These are phyloP conservation scores for Candida glaebosa DNA, from an alignment of 805 yeast species.

Conservation along the genomic window DNA sequence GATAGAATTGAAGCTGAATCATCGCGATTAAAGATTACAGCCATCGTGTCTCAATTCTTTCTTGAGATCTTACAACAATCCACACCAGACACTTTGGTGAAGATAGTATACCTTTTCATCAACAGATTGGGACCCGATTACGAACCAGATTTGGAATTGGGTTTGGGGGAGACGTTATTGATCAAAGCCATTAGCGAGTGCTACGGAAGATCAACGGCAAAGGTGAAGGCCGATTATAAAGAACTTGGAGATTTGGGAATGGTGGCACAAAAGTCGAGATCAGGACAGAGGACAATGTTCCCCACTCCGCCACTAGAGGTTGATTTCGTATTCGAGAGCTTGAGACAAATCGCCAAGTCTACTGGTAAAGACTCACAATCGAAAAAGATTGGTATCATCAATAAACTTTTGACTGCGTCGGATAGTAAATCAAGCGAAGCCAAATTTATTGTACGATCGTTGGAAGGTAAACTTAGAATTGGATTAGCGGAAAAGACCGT, in stretches of 20 bases:
- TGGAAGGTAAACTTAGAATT: constrained; percentile 90
- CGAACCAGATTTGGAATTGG: constrained; percentile 84
- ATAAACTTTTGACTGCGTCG: constrained; percentile 81
- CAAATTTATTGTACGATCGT: constrained; percentile 80
- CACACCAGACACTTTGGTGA: constrained; percentile 49
- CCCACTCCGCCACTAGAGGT: constrained; percentile 81
- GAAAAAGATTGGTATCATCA: constrained; percentile 73
- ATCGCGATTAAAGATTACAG: constrained; percentile 77
- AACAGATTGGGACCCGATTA: constrained; percentile 94
- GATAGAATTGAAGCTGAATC: constrained; percentile 76
- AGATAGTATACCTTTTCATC: constrained; percentile 78
- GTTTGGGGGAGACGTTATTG: constrained; percentile 85
- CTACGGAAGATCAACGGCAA: constrained; percentile 74
- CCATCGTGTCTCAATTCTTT: constrained; percentile 71
- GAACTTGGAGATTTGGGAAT: constrained; percentile 86
- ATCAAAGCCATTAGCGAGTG: constrained; percentile 87
- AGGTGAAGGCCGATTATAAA: constrained; percentile 70
- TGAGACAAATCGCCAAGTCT: constrained; percentile 72
- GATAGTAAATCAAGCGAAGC: constrained; percentile 71
- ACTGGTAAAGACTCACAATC: constrained; percentile 82
- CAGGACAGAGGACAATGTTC: constrained; percentile 89
- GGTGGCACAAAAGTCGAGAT: constrained; percentile 80
- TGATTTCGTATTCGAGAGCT: constrained; percentile 64
- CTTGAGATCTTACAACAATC: constrained; percentile 52
- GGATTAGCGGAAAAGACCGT: constrained; percentile 95